A percentile compares a stretch with the other conserved stretches of the same genome.
Conservation (phyloP, 106 monocot genomes). For the Agapanthus africanus region DNA sequence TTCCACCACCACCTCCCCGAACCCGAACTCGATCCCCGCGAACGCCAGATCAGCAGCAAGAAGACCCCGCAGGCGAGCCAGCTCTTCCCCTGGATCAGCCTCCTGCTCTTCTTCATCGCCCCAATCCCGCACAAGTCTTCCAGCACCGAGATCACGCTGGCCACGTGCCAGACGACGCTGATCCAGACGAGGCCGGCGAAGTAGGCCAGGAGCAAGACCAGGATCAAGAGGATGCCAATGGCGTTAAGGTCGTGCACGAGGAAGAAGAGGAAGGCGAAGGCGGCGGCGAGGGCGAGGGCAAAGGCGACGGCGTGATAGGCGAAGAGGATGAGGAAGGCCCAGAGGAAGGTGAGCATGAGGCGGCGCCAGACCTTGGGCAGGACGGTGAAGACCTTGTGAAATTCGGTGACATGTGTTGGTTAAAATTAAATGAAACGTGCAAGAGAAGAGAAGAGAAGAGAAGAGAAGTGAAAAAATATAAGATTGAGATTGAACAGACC, state of each 20-base stretch:
- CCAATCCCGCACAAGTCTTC: constrained; percentile 41
- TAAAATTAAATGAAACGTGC: no score
- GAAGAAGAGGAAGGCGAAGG: constrained; percentile 33
- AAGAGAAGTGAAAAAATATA: no score
- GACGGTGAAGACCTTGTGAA: constrained; percentile 45
- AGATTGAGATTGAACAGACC: no score
- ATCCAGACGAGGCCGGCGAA: constrained; percentile 37
- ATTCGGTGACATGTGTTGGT: no score
- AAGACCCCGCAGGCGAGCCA: constrained; percentile 42
- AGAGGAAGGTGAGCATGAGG: constrained; percentile 56
- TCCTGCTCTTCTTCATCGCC: constrained; percentile 47
- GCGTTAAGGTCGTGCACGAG: constrained; percentile 18
- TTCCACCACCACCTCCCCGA: constrained; percentile 35
- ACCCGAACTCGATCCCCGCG: constrained; percentile 41
- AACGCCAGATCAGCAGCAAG: constrained; percentile 34
- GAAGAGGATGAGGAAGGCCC: constrained; percentile 40
- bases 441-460: no score
- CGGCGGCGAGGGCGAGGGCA: constrained; percentile 24
- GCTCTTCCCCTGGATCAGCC: constrained; percentile 58
- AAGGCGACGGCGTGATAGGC: constrained; percentile 28
- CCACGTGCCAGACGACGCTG: constrained; percentile 60
- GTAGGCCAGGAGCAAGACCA: constrained; percentile 25
- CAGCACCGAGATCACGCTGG: constrained; percentile 61
- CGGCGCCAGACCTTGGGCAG: constrained; percentile 66
- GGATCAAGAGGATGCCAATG: background rate